Conservation (phyloP, 192 early-diverging fungal species). For the Linnemannia hyalina region DNA sequence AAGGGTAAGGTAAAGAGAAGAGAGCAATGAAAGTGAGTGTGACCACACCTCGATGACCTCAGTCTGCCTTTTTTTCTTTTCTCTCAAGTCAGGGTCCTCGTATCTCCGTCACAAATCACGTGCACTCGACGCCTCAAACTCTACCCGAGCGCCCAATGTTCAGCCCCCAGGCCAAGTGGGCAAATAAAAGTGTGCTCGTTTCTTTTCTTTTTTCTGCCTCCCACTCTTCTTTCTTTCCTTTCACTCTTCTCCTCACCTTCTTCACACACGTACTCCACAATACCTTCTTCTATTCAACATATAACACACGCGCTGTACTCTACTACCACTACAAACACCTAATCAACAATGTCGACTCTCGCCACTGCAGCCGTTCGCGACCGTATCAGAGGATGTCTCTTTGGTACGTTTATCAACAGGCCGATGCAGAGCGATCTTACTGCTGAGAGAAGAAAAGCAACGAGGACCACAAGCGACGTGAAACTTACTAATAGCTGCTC, state of each 20-base stretch:
- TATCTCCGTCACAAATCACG: not conserved
- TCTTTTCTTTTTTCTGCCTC: too few species aligned
- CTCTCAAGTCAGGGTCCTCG: too few species aligned
- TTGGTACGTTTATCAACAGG: not conserved
- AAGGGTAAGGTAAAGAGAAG: not conserved
- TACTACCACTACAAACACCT: not conserved
- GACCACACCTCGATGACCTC: not conserved
- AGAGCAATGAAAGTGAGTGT: not conserved
- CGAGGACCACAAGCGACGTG: not conserved
- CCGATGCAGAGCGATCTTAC: not conserved
- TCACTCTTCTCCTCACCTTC: not conserved
- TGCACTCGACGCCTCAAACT: too few species aligned
- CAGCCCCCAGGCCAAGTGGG: not conserved
- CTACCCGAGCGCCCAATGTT: not conserved
- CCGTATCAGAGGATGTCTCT: slow-evolving; percentile 37
- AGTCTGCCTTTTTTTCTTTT: not conserved
- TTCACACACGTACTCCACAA: not conserved
- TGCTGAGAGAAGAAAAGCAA: not conserved
- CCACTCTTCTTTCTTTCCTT: not conserved
- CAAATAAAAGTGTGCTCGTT: too few species aligned
- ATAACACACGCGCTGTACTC: not conserved
- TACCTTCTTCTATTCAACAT: not conserved
- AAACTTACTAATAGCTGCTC: not conserved
- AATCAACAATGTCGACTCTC: slow-evolving; percentile 20
- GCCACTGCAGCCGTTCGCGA: slow-evolving; percentile 14